Percentiles rank a stretch among this genome's conserved stretches.
Evolutionary conservation across 2,329 filamentous ascomycete genomes (phyloP).

Genomic region (Penicillium sp.): DNA sequence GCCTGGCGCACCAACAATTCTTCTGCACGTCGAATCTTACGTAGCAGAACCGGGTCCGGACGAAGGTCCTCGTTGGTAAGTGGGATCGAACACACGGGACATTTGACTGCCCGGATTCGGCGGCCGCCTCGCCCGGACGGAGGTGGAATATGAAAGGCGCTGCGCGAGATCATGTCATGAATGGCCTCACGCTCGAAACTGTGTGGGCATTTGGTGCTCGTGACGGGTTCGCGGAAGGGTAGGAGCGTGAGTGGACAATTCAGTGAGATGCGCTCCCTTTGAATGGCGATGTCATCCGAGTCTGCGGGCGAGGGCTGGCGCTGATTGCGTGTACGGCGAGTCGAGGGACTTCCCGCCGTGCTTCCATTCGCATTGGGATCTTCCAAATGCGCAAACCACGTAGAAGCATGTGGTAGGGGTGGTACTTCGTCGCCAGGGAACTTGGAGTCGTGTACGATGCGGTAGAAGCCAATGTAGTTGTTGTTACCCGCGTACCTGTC

Average conservation of each 20-base stretch:
- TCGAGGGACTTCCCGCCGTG: conserved; percentile 11
- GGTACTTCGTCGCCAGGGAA: conserved; percentile 52
- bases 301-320: conserved; percentile 25
- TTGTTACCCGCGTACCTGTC: conserved; percentile 55
- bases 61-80: conserved; percentile 39
- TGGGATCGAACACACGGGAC: conserved; percentile 40
- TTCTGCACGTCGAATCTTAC: conserved; percentile 36
- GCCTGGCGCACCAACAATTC: conserved; percentile 27
- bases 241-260: conserved; percentile 48
- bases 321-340: conserved; percentile 17
- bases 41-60: conserved; percentile 38
- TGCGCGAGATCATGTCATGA: conserved; percentile 40
- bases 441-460: conserved; percentile 58
- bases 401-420: conserved; percentile 52
- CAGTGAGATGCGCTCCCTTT: conserved; percentile 43
- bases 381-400: conserved; percentile 58
- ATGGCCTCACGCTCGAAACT: conserved; percentile 49
- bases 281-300: conserved; percentile 46
- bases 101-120: conserved; percentile 32
- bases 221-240: conserved; percentile 45
- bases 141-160: conserved; percentile 25
- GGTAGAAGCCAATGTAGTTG: conserved; percentile 58
- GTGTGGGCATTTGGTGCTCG: conserved; percentile 48
- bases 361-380: conserved; percentile 21
- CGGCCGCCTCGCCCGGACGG: conserved; percentile 15